These are phyloP conservation scores for Dianthus caryophyllus DNA, from an alignment of 148 eudicot genomes.

Conservation along the genomic window DNA sequence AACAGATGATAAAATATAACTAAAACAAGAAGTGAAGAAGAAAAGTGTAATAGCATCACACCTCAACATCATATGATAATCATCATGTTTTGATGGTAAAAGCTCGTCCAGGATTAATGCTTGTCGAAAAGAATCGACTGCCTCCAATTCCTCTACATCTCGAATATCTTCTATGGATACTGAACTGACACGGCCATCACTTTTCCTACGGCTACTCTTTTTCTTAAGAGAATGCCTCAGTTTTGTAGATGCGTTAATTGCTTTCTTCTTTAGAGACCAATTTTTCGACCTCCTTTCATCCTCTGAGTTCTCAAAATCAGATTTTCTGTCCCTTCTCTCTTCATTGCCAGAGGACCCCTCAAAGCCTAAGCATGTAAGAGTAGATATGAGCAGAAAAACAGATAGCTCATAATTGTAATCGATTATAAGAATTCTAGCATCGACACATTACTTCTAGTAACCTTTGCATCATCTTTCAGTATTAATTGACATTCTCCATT, in stretches of 20 bases:
- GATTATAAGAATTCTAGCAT: background rate
- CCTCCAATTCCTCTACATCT: conserved; percentile 69
- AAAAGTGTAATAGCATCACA: conserved; percentile 14
- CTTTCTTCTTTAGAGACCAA: conserved; percentile 84
- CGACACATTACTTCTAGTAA: background rate
- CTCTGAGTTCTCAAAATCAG: conserved; percentile 90
- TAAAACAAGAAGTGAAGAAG: too few relatives aligned
- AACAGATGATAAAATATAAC: conserved; percentile 2
- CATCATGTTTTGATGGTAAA: conserved; percentile 56
- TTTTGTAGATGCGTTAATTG: conserved; percentile 89
- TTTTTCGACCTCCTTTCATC: conserved; percentile 91
- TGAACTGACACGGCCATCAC: conserved; percentile 85
- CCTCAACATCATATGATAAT: conserved; percentile 80
- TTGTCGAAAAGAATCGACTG: conserved; percentile 67
- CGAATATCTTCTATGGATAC: conserved; percentile 94
- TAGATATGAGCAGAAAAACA: background rate
- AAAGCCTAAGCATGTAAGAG: conserved; percentile 44
- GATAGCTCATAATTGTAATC: background rate
- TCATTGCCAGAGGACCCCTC: conserved; percentile 76
- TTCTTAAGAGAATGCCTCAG: conserved; percentile 86
- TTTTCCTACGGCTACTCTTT: conserved; percentile 80
- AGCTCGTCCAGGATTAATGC: conserved; percentile 58
- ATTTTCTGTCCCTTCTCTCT: conserved; percentile 83
- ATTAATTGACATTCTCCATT: background rate
- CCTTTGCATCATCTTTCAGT: background rate